Evolutionary conservation across 768 basidiomycete species (phyloP), one percentile per base, ranked within the genome.

Genomic region (Lyophyllum atratum): DNA sequence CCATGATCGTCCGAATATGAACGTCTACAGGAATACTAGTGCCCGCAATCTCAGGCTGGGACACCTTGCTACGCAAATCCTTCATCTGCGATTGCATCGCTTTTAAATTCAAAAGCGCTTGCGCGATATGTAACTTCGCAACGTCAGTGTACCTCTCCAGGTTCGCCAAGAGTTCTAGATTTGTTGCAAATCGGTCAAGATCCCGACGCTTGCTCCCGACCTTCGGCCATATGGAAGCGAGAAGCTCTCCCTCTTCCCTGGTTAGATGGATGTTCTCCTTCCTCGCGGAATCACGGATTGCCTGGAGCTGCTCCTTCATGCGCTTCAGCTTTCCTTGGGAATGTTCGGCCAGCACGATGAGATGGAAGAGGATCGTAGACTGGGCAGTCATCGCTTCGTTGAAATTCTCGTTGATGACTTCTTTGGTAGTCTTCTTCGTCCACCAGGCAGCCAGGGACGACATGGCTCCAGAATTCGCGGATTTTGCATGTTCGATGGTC

Each of bases 21-120:
- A 85, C 83, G 26, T 78, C 75, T 6, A 79, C 63, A 4, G 84
- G 83, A n/a, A 85, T 65, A 45, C 69, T 69, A 42, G 75, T 66
- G 12, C 75, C 76, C 14, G 76, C 65, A 10, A 85, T 65, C 37
- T 74, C 78, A 25, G 84, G 83, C 28, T 75, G 74, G 14, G 79
- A 74, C 14, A 82, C 78, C 25, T 77, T 72, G 54, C 79, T 76
- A 48, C 83, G 71, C 21, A 84, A 57, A 6, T 82, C 83, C 60
- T 83, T 80, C 67, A 85, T 74, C 57, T 85, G 82, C 49, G 74
- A 77, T 54, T 72, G 72, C 78, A 84, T 77, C 44, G 68, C 66
- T 50, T 76, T 64, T 28, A 85, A 64, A 14, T 75, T 74, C 10
- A 73, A 76, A 52, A 81, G 58, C n/a, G 81, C 74, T 8, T 74